Conservation (phyloP, 805 yeast genomes). For the Cyberlindnera maritima region DNA sequence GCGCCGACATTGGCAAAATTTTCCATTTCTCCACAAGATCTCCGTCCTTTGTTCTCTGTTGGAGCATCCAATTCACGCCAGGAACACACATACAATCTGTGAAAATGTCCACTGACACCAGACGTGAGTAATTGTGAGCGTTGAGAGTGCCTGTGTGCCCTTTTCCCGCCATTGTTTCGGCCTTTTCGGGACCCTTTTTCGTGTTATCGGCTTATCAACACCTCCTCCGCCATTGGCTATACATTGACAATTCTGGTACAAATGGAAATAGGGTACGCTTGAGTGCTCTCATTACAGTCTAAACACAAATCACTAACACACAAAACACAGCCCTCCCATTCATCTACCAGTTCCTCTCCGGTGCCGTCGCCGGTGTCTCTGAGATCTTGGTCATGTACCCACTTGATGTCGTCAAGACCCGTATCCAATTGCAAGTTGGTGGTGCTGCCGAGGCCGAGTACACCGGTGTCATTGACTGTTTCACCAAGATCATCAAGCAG, state of each 20-base stretch:
- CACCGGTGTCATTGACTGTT: slow-evolving; percentile 80
- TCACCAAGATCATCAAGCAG: slow-evolving; percentile 74
- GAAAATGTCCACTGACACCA: slow-evolving; percentile 11
- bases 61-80: too few species aligned
- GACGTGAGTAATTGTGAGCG: slow-evolving; percentile 10
- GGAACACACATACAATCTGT: background rate
- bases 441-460: slow-evolving; percentile 54
- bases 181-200: background rate
- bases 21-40: slow-evolving; percentile 9
- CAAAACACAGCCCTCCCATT: slow-evolving; percentile 65
- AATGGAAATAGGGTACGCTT: too few species aligned
- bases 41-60: background rate
- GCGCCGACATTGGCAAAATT: slow-evolving; percentile 8
- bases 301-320: background rate
- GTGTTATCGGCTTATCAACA: slow-evolving; percentile 2
- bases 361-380: slow-evolving; percentile 96
- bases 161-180: background rate
- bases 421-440: slow-evolving; percentile 82
- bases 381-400: slow-evolving; percentile 97
- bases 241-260: background rate
- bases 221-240: background rate
- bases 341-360: slow-evolving; percentile 84
- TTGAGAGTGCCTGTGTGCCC: background rate
- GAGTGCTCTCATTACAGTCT: too few species aligned
- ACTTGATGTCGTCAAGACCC: slow-evolving; percentile 92